Conservation (phyloP, 345 rosid species). For the Gossypium sturtianum region DNA sequence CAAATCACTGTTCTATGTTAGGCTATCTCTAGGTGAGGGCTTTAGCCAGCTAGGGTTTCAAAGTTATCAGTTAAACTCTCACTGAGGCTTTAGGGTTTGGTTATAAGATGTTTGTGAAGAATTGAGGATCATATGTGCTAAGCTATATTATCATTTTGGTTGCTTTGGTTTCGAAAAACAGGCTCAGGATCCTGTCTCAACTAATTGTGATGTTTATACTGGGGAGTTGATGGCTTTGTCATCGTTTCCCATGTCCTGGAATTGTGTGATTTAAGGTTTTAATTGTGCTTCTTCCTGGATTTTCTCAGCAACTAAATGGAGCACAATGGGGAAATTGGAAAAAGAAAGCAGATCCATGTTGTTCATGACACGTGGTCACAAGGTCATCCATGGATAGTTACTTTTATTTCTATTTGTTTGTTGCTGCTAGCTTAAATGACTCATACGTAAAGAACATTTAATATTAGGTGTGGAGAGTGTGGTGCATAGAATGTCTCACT, state of each 20-base stretch:
- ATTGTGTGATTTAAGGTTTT: constrained; percentile 3
- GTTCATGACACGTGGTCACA: constrained; percentile 34
- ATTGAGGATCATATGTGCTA: not conserved
- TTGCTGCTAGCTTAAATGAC: not conserved
- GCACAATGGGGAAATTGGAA: constrained; percentile 32
- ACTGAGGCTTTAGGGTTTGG: constrained; percentile 2
- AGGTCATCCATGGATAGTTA: constrained; percentile 21
- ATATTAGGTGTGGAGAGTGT: not conserved
- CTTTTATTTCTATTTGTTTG: not conserved
- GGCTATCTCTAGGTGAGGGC: not conserved
- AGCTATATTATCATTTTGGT: not conserved
- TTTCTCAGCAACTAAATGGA: constrained; percentile 44
- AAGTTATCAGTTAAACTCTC: not conserved
- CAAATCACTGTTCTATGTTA: not conserved
- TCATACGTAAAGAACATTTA: not conserved
- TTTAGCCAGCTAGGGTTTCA: not conserved
- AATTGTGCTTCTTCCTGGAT: constrained; percentile 26
- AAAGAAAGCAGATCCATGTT: constrained; percentile 36
- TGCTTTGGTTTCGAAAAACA: constrained; percentile 1
- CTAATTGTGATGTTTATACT: constrained; percentile 1
- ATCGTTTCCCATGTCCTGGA: constrained; percentile 4
- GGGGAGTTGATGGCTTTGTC: constrained; percentile 10
- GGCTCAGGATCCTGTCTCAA: not conserved
- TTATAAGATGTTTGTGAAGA: not conserved
- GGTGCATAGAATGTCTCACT: not conserved